Base-by-base conservation (phyloP, 1,284 basidiomycete species). In the Rhodotorula mucilaginosa region DNA sequence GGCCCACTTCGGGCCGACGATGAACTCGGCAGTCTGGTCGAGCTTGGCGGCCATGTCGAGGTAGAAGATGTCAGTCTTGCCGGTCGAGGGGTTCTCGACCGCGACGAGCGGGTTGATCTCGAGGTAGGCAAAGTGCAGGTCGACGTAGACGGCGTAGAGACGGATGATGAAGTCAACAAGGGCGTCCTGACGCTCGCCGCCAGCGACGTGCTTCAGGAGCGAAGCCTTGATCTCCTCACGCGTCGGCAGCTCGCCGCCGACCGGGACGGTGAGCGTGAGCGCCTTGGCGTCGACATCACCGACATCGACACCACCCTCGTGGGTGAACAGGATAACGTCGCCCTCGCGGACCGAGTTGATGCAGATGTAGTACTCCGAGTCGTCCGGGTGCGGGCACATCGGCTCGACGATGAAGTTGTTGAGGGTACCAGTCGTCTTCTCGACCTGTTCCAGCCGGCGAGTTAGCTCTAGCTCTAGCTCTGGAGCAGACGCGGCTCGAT, bases 1-100 rank as follows among this genome's bases (percentile, higher is more conserved):
- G 61, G 96, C 92, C 96, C 96, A 99, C 85, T 97, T 99, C 80
- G 93, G 93, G 52, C 97, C 96, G 80, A 93, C 97, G 80, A 99
- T 91, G 82, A 90, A 96, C 84, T 99, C 97, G 70, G 96, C 97
- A 29, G 96, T 99, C 82, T 93, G 92, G 82, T 99, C 97, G 78
- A 99, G 91, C 87, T 99, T 99, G 81, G 96, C 95, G 62, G 96
- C 97, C 95, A 99, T 98, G 83, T 99, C 97, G 78, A 99, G 90
- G 86, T 96, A 98, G 83, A 91, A 90, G 79, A 99, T 94, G 75
- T 89, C 88, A 68, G 90, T 89, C 77, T 89, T 85, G 73, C 87
- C 88, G 78, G 86, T 86, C 79, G 88, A 84, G 81, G 96, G 93
- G 79, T 97, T 89, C 82, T 97, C 94, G 79, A 97, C 89, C 80